These are phyloP conservation scores for Encephalitozoon intestinalis DNA, from an alignment of 371 early-diverging fungal species.

Conservation along the genomic window DNA sequence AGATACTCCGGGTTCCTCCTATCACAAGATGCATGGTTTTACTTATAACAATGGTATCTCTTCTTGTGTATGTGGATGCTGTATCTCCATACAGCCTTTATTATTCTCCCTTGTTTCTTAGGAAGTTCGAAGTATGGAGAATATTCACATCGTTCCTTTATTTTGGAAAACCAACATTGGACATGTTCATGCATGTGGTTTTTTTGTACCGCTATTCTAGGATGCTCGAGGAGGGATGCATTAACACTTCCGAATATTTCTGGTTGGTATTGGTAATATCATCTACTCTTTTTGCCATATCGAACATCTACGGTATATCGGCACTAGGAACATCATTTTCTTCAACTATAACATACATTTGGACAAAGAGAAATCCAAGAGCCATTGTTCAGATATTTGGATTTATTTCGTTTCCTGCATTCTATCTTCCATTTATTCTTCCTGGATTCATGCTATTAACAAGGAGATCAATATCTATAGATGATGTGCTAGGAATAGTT, in stretches of 20 bases:
- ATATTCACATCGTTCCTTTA: conserved; percentile 58
- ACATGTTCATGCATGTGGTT: conserved; percentile 55
- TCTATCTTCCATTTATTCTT: conserved; percentile 60
- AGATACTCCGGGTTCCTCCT: conserved; percentile 21
- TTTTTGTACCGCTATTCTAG: conserved; percentile 60
- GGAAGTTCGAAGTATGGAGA: conserved; percentile 53
- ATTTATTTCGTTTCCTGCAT: conserved; percentile 58
- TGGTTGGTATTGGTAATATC: conserved; percentile 52
- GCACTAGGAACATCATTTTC: conserved; percentile 55
- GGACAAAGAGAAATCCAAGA: conserved; percentile 60
- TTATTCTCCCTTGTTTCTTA: conserved; percentile 52
- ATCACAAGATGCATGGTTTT: conserved; percentile 49
- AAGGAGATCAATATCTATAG: conserved; percentile 46
- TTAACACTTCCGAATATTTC: conserved; percentile 57
- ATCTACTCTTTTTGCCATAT: conserved; percentile 27
- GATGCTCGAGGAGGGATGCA: conserved; percentile 59
- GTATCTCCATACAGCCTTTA: conserved; percentile 42
- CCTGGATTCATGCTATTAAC: conserved; percentile 53
- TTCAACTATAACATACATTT: conserved; percentile 59
- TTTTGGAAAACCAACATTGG: conserved; percentile 56
- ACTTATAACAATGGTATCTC: conserved; percentile 19
- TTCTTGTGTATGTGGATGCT: conserved; percentile 49
- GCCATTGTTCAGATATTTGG: conserved; percentile 59
- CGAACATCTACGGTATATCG: conserved; percentile 35
- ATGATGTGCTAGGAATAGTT: conserved; percentile 60